A percentile compares a stretch with the other conserved stretches of the same genome.
Evolutionary conservation across 768 basidiomycete species (phyloP).

Genomic region (Mycena galericulata): DNA sequence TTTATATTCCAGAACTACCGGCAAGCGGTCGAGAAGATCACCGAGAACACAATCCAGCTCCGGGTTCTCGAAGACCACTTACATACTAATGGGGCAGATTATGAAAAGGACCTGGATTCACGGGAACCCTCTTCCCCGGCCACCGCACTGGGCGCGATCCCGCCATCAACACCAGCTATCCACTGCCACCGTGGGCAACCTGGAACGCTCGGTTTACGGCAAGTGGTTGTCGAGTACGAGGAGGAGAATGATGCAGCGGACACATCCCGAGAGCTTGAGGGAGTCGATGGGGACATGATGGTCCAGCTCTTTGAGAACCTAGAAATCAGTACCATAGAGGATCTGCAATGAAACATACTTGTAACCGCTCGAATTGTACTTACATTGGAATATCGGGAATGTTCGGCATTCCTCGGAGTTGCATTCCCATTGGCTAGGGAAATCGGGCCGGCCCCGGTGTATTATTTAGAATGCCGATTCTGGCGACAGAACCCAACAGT

Average conservation of each 20-base stretch:
- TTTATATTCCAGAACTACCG: conserved; percentile 24
- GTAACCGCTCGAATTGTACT: not conserved
- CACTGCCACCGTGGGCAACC: not conserved
- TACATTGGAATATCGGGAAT: not conserved
- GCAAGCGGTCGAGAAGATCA: conserved; percentile 15
- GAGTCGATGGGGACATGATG: not conserved
- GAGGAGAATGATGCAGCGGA: no score
- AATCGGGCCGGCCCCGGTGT: not conserved
- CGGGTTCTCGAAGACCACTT: not conserved
- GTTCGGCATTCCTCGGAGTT: no score
- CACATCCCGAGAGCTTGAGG: not conserved
- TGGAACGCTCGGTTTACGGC: not conserved
- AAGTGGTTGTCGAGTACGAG: conserved; percentile 3
- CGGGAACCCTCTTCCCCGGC: not conserved
- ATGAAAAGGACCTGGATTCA: not conserved
- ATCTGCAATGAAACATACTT: not conserved
- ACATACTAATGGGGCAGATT: not conserved
- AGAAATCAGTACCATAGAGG: not conserved
- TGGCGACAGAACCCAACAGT: no score
- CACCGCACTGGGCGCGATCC: not conserved
- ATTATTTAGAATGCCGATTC: not conserved
- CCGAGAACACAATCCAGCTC: not conserved
- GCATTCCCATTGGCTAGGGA: not conserved
- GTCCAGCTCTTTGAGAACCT: not conserved
- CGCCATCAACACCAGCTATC: not conserved